Base-by-base conservation (phyloP, 805 yeast genomes). In the Yarrowia sp. region DNA sequence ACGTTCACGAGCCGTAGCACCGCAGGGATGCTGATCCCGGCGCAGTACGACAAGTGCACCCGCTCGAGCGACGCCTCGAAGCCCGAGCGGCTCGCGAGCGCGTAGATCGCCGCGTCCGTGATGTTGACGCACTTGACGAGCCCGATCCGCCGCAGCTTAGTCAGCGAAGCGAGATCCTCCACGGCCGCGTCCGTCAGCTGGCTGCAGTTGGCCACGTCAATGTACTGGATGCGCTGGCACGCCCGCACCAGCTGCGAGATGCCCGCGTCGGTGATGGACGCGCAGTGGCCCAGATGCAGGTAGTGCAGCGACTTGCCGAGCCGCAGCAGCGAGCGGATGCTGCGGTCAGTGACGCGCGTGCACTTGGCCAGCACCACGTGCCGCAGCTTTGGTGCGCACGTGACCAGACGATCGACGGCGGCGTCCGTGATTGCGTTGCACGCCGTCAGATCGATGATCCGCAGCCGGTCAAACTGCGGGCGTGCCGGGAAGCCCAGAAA, bases 201-300 rank as follows among this genome's bases (percentile, higher is more conserved):
- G 0, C 87, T 79, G 72, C 99, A 93, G 73, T 97, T 92, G 14
- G 98, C 98, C 64, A 94, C 82, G 74, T 93, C 99, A 66, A 93
- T 90, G 72, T 92, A 93, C 69, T 90, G 96, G 63, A 93, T 84
- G 63, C 97, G 79, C 63, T 87, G 88, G 70, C 98, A 94, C 49
- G 81, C 80, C 66, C 87, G 81, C 12, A 90, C 88, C 64, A 93
- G 77, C 10, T 82, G 79, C 27, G 83, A 81, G 16, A 94, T 94
- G 19, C 97, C 97, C 65, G 79, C 81, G 75, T 93, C 98, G 1
- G 97, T 93, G 63, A 93, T 88, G 69, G 87, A 84, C 47, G 85
- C 81, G 76, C 99, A 94, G 76, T 93, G 98, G 16, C 98, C 98
- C 64, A 93, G 80, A 75, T 94, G 98, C 56, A 94, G 80, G 68